These are phyloP conservation scores for Aureobasidium sp. DNA, from an alignment of 2,329 filamentous ascomycete species.

Conservation along the genomic window DNA sequence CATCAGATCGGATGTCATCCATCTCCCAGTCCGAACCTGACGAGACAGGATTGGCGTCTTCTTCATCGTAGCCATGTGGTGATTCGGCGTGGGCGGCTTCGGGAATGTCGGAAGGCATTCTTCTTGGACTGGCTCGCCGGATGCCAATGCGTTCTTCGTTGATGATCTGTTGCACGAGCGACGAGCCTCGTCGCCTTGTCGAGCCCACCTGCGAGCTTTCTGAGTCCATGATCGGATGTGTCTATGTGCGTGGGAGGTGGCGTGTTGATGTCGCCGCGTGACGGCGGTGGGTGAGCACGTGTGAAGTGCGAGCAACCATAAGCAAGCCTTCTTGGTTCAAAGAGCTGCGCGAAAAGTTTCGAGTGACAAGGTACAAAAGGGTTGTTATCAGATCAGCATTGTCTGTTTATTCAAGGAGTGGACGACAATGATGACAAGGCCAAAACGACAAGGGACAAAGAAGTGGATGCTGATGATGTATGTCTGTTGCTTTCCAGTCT, in stretches of 20 bases:
- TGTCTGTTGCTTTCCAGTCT: not conserved
- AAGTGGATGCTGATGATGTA: constrained; percentile 6
- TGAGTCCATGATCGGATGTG: not conserved
- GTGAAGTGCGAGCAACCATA: constrained; percentile 1
- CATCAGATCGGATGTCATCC: constrained; percentile 57
- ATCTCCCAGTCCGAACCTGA: constrained; percentile 50
- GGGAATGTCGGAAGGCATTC: constrained; percentile 16
- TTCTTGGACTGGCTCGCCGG: constrained; percentile 8
- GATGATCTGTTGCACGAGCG: constrained; percentile 10
- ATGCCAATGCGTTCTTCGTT: not conserved
- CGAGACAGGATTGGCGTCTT: constrained; percentile 25
- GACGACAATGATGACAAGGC: not conserved
- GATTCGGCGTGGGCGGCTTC: constrained; percentile 14
- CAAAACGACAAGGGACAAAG: not conserved
- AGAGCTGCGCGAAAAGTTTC: not conserved
- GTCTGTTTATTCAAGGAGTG: not conserved
- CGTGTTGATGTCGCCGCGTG: not conserved
- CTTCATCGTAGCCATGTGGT: constrained; percentile 27
- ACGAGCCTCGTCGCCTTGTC: constrained; percentile 7
- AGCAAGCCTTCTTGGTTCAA: not conserved
- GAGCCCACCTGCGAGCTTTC: constrained; percentile 12
- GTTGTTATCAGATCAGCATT: not conserved
- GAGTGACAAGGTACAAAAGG: not conserved
- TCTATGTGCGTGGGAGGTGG: not conserved
- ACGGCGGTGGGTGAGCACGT: constrained; percentile 1